A percentile compares a stretch with the other conserved stretches of the same genome.
These are phyloP conservation scores for Arthrinium phaeospermum DNA, from an alignment of 2,329 filamentous ascomycete genomes.

Conservation along the genomic window DNA sequence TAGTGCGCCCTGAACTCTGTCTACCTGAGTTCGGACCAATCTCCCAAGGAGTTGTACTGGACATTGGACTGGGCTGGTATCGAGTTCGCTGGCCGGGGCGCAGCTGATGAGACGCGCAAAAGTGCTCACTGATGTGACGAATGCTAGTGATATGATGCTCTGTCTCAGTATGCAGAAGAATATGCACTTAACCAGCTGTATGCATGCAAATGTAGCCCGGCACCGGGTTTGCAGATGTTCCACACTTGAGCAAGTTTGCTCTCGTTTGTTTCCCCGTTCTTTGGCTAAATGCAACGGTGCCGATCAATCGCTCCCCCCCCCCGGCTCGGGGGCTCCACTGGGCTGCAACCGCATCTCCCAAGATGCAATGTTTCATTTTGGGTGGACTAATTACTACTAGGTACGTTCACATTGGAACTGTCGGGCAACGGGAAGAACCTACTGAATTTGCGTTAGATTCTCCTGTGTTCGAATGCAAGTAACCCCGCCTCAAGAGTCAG, in stretches of 20 bases:
- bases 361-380: slow-evolving; percentile 4
- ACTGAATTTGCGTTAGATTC: not conserved
- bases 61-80: not conserved
- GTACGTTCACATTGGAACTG: not conserved
- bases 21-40: not conserved
- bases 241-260: slow-evolving; percentile 24
- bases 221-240: not conserved
- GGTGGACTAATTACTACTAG: not conserved
- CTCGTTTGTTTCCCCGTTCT: slow-evolving; percentile 2
- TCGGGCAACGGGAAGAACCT: not conserved
- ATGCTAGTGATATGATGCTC: not conserved
- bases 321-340: slow-evolving; percentile 1
- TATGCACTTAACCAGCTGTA: not conserved
- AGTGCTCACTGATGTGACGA: not conserved
- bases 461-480: not conserved
- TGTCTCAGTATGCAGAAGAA: not conserved
- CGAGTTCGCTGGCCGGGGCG: not conserved
- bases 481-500: not conserved
- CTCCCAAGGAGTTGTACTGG: not conserved
- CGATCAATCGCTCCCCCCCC: not conserved
- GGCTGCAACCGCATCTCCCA: not conserved
- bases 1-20: not conserved
- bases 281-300: slow-evolving; percentile 8
- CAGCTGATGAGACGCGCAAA: not conserved
- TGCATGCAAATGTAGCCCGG: not conserved